Evolutionary conservation across 1,139 yeast genomes (phyloP), one percentile per base, ranked within the genome.

Genomic region (Hyphopichia khmerensis): DNA sequence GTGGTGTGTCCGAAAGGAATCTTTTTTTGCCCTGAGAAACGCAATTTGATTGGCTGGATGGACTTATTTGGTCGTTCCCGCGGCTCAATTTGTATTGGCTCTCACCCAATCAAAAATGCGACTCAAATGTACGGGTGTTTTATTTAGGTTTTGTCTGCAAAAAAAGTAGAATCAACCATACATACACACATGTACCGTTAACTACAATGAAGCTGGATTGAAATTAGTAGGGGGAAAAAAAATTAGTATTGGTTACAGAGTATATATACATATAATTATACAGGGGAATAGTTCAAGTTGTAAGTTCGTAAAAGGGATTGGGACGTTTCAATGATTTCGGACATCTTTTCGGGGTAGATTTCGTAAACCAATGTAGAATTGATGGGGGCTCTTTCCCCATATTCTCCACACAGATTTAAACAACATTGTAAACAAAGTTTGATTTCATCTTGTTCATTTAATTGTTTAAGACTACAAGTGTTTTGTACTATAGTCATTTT

Each of bases 301-400:
- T 5, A 21, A 5, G 24, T 21, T 21, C 61, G 48, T 21, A 21
- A 8, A 21, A 21, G 24, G 24, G 24, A 21, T 13, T 11, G 5
- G n/a, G n/a, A 7, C 4, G 29, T 8, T 11, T n/a, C 16, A 13
- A 32, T 32, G 21, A 32, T 5, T 17, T 44, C 49, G 34, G 45
- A 49, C 55, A 62, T 51, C 15, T 52, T 53, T 3, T 51, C 43
- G 4, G 62, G 62, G 18, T 50, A 48, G 29, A 41, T 42, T 37
- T 56, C 61, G 40, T 56, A 55, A 30, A 64, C 46, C 33, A 65
- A 47, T 13, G 44, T 45, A 0, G 65, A 57, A 2, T 55, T 59
- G 6, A 41, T 48, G 1, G 65, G 64, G 2, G 53, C 53, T 17
- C 38, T 26, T 43, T 38, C 45, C 52, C 29, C 52, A 36, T 39